These are phyloP conservation scores for Aristolochia fimbriata DNA, from an alignment of 164 flowering plant species.

Conservation along the genomic window DNA sequence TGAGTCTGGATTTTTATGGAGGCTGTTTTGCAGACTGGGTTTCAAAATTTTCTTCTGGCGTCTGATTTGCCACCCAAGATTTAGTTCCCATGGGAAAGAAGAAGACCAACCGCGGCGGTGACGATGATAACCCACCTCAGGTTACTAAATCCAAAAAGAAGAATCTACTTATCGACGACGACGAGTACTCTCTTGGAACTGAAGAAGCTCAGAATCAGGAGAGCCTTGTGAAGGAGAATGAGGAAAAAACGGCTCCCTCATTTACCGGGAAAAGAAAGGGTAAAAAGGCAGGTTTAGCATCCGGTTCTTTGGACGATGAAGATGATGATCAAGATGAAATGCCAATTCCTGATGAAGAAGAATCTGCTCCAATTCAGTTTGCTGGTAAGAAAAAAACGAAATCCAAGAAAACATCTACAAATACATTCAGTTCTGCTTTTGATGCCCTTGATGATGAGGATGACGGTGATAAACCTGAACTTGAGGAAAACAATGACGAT, in stretches of 20 bases:
- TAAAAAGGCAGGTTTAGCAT: constrained; percentile 31
- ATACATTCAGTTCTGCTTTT: constrained; percentile 17
- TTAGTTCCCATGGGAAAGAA: constrained; percentile 47
- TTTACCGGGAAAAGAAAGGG: constrained; percentile 48
- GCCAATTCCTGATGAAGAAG: constrained; percentile 27
- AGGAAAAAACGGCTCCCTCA: constrained; percentile 22
- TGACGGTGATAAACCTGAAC: constrained; percentile 2
- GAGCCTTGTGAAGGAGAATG: not conserved
- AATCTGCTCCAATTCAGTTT: constrained; percentile 19
- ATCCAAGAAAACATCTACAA: constrained; percentile 19
- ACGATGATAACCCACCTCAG: constrained; percentile 19
- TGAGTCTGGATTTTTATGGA: too few relatives aligned
- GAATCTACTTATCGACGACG: constrained; percentile 44
- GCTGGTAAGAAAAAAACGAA: constrained; percentile 36
- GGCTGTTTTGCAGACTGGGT: too few relatives aligned
- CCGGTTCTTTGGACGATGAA: constrained; percentile 16
- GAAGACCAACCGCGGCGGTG: constrained; percentile 51
- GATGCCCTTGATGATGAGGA: constrained; percentile 16
- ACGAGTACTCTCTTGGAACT: constrained; percentile 63
- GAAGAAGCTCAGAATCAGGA: constrained; percentile 41
- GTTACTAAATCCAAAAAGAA: constrained; percentile 59
- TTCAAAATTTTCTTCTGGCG: too few relatives aligned
- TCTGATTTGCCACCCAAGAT: too few relatives aligned
- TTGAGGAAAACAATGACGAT: constrained; percentile 11
- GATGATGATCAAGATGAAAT: constrained; percentile 14